A percentile compares a stretch with the other conserved stretches of the same genome.
phyloP scores from a whole-genome alignment of 2,329 filamentous ascomycete genomes.

The Ascochyta rabiei region DNA sequence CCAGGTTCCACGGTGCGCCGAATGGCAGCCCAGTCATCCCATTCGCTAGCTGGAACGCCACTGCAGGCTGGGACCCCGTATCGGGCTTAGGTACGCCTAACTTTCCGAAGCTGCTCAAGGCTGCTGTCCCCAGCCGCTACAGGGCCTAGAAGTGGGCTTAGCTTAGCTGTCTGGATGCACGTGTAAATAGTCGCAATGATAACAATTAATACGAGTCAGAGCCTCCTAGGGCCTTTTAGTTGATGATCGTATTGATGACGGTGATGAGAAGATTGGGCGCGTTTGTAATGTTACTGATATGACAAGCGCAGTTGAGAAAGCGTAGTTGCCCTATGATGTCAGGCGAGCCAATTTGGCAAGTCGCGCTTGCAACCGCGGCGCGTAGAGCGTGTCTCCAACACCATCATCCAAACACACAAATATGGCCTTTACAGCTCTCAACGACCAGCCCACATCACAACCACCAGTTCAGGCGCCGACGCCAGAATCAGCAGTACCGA shows the following conservation, averaged over 20 bases:
- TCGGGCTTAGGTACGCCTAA: slow-evolving; percentile 41
- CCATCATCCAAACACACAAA: slow-evolving; percentile 10
- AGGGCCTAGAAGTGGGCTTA: slow-evolving; percentile 19
- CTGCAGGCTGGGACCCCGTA: slow-evolving; percentile 45
- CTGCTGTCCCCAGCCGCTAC: slow-evolving; percentile 31
- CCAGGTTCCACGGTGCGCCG: slow-evolving; percentile 29
- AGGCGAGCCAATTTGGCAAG: slow-evolving; percentile 8
- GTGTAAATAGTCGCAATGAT: background rate
- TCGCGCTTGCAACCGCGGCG: slow-evolving; percentile 9
- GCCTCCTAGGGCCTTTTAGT: background rate
- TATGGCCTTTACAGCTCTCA: slow-evolving; percentile 35
- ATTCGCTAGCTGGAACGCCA: slow-evolving; percentile 39
- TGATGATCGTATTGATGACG: background rate
- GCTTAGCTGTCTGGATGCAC: background rate
- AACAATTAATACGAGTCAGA: background rate
- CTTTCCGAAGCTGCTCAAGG: slow-evolving; percentile 39
- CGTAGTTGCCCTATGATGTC: slow-evolving; percentile 10
- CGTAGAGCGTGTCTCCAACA: slow-evolving; percentile 12
- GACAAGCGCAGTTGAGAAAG: background rate
- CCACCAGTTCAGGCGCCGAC: slow-evolving; percentile 13
- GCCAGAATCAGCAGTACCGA: background rate
- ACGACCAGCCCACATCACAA: slow-evolving; percentile 18
- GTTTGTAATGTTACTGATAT: background rate
- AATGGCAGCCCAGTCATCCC: slow-evolving; percentile 42
- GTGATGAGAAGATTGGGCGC: background rate